Conservation (phyloP, 768 basidiomycete species). For the Porpolomopsis calyptriformis region DNA sequence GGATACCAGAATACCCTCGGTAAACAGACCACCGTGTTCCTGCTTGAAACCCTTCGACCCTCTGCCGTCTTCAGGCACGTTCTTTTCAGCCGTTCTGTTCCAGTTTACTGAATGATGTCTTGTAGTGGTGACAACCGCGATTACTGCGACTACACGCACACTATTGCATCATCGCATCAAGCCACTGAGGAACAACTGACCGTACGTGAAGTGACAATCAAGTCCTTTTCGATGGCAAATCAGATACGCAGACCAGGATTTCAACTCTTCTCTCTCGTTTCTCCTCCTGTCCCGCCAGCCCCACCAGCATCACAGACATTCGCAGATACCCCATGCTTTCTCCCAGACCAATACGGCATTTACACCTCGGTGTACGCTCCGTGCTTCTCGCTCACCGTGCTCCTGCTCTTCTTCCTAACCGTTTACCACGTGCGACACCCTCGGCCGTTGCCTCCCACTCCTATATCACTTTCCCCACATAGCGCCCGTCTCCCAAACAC, state of each 20-base stretch:
- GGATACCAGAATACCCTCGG: constrained; percentile 82
- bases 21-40: constrained; percentile 49
- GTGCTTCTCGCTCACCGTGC: constrained; percentile 52
- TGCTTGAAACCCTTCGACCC: constrained; percentile 58
- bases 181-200: constrained; percentile 41
- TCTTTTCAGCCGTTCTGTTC: constrained; percentile 9
- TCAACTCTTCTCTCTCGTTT: constrained; percentile 75
- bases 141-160: constrained; percentile 71
- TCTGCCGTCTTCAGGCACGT: constrained; percentile 63
- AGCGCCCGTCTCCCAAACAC: constrained; percentile 18
- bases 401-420: constrained; percentile 30
- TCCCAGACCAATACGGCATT: constrained; percentile 78
- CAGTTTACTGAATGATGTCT: constrained; percentile 34
- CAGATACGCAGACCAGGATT: constrained; percentile 79
- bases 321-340: constrained; percentile 55
- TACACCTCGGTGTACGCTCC: constrained; percentile 66
- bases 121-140: constrained; percentile 89
- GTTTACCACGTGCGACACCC: constrained; percentile 27
- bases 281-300: constrained; percentile 14
- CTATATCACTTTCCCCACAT: constrained; percentile 21
- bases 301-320: constrained; percentile 23
- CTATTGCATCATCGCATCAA: constrained; percentile 23
- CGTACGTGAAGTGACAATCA: constrained; percentile 73
- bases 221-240: constrained; percentile 85
- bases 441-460: constrained; percentile 18